Evolutionary conservation across 805 yeast genomes (phyloP).

Genomic region (Wickerhamomyces pijperi): DNA sequence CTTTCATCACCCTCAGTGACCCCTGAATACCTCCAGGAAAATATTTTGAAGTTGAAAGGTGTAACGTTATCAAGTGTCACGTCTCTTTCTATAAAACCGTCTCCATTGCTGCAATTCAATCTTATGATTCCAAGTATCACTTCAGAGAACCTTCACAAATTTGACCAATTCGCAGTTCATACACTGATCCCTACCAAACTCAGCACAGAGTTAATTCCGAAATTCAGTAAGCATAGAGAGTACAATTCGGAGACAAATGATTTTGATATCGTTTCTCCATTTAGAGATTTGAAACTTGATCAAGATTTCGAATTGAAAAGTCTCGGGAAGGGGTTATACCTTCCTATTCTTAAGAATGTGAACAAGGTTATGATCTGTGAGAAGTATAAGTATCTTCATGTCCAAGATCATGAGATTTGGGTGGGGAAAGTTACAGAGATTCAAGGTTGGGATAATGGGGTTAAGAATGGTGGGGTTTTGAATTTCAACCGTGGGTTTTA

Average conservation of each 20-base stretch:
- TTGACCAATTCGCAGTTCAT: conserved; percentile 60
- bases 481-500: conserved; percentile 58
- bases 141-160: conserved; percentile 49
- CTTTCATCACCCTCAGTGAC: conserved; percentile 13
- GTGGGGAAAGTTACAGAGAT: conserved; percentile 66
- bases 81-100: conserved; percentile 69
- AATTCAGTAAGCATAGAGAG: conserved; percentile 48
- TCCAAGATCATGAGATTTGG: conserved; percentile 89
- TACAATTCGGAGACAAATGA: conserved; percentile 19
- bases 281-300: conserved; percentile 26
- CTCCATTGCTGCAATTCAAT: conserved; percentile 75
- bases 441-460: conserved; percentile 21
- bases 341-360: conserved; percentile 45
- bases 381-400: conserved; percentile 36
- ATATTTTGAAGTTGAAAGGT: conserved; percentile 37
- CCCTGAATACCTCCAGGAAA: conserved; percentile 11
- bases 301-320: conserved; percentile 24
- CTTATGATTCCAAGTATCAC: conserved; percentile 81
- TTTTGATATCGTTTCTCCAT: conserved; percentile 30
- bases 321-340: conserved; percentile 8
- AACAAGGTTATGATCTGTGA: conserved; percentile 57
- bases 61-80: conserved; percentile 81
- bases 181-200: conserved; percentile 49
- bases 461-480: conserved; percentile 50
- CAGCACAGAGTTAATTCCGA: conserved; percentile 50